phyloP scores from a whole-genome alignment of 139 green algal species.

The Asterochloris sp. region DNA sequence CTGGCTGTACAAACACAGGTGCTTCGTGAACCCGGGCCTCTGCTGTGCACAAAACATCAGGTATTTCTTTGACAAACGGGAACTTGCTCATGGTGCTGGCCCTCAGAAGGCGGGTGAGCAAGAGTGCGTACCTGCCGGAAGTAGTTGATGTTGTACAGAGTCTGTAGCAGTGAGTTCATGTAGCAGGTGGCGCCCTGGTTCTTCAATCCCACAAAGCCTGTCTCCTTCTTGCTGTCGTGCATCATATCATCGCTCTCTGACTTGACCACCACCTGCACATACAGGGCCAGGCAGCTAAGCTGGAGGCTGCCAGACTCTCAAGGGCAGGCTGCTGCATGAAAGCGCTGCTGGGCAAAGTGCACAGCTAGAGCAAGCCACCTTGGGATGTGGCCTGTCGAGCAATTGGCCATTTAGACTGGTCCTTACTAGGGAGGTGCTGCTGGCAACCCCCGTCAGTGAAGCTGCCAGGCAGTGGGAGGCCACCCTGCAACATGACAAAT shows the following conservation, averaged over 20 bases:
- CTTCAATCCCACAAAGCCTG: constrained; percentile 93
- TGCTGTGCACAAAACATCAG: too few relatives aligned
- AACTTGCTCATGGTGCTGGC: neutral
- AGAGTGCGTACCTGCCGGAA: constrained; percentile 71
- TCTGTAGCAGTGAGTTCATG: constrained; percentile 99
- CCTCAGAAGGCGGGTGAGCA: neutral
- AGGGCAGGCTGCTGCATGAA: neutral
- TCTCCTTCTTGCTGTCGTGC: constrained; percentile 87
- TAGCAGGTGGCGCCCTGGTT: constrained; percentile 99
- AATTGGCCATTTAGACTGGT: too few relatives aligned
- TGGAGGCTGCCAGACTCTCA: neutral
- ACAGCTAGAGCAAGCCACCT: too few relatives aligned
- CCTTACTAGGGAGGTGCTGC: too few relatives aligned
- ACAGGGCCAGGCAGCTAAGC: neutral
- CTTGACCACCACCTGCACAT: constrained; percentile 30
- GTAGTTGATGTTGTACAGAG: constrained; percentile 89
- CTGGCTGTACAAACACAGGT: too few relatives aligned
- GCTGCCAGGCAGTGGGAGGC: too few relatives aligned
- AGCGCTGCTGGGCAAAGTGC: neutral
- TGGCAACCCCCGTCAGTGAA: too few relatives aligned
- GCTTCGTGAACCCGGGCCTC: too few relatives aligned
- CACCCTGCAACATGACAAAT: too few relatives aligned
- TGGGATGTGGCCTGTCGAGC: too few relatives aligned
- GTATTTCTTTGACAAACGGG: neutral
- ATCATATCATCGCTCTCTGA: constrained; percentile 42